Evolutionary conservation across 768 basidiomycete genomes (phyloP).

Genomic region (Chlorophyllum brunneum): DNA sequence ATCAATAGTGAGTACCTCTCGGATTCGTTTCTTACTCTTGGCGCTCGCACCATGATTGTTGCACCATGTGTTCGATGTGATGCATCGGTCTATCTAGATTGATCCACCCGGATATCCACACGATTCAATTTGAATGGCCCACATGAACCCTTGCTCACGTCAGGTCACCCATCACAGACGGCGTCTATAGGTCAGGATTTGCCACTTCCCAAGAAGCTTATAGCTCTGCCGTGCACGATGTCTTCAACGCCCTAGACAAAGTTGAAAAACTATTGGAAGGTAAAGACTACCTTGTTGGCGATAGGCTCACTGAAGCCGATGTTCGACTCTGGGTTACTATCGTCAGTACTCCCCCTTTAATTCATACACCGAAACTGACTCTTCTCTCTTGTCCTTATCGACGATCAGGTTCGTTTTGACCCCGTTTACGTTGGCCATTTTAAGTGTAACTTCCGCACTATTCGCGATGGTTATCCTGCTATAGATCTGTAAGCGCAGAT

Average conservation of each 20-base stretch:
- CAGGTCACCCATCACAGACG: slow-evolving; percentile 42
- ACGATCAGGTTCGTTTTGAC: slow-evolving; percentile 75
- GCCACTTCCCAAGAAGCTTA: slow-evolving; percentile 81
- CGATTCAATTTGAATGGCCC: neutral
- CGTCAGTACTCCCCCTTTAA: slow-evolving; percentile 42
- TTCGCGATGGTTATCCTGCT: slow-evolving; percentile 84
- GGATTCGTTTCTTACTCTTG: neutral
- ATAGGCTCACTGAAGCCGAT: slow-evolving; percentile 78
- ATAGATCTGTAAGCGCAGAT: slow-evolving; percentile 52
- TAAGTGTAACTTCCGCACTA: slow-evolving; percentile 87
- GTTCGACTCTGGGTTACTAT: slow-evolving; percentile 91
- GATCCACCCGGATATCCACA: no score
- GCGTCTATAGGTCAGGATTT: slow-evolving; percentile 89
- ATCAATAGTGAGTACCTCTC: slow-evolving; percentile 64
- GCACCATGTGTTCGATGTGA: no score
- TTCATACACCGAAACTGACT: neutral
- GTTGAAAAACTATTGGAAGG: slow-evolving; percentile 74
- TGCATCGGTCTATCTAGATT: no score
- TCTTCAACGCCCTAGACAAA: slow-evolving; percentile 79
- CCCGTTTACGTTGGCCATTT: slow-evolving; percentile 89
- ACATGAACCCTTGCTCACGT: neutral
- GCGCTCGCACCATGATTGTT: neutral
- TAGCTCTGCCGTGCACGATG: slow-evolving; percentile 62
- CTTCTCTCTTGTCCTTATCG: neutral
- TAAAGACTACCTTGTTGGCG: slow-evolving; percentile 84